Conservation (phyloP, 1,284 basidiomycete genomes). For the Cutaneotrichosporon sp. region DNA sequence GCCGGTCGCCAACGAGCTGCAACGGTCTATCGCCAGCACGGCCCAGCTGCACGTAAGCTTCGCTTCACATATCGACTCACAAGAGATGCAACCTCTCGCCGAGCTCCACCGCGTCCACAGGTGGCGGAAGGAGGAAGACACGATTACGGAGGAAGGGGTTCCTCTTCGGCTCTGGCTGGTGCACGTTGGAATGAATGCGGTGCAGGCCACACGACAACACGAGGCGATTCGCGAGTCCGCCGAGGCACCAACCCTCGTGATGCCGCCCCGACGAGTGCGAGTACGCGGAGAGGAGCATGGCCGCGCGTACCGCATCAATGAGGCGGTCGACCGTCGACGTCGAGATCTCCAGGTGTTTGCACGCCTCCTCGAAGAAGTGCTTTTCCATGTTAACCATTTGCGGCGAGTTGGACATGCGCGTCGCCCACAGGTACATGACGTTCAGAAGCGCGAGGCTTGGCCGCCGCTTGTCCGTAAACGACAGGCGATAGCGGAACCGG, state of each 20-base stretch:
- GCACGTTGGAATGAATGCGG: constrained; percentile 39
- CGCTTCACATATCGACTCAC: constrained; percentile 26
- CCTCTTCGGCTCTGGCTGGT: constrained; percentile 23
- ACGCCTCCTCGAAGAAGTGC: constrained; percentile 41
- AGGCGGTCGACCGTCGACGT: constrained; percentile 42
- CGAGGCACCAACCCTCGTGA: constrained; percentile 47
- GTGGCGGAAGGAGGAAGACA: constrained; percentile 40
- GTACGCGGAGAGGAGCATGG: constrained; percentile 44
- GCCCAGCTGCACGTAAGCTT: constrained; percentile 37
- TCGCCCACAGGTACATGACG: constrained; percentile 51
- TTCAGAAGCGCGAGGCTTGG: constrained; percentile 45
- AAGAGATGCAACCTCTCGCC: constrained; percentile 48
- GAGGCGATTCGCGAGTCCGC: constrained; percentile 38
- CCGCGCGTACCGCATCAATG: constrained; percentile 43
- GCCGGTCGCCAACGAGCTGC: constrained; percentile 41
- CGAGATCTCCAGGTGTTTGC: constrained; percentile 38
- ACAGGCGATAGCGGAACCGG: constrained; percentile 45
- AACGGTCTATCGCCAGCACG: constrained; percentile 41
- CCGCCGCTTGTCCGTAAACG: constrained; percentile 40
- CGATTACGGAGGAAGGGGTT: constrained; percentile 41
- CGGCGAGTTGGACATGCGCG: constrained; percentile 42
- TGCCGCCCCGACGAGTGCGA: constrained; percentile 44
- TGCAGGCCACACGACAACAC: constrained; percentile 47
- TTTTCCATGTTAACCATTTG: constrained; percentile 36
- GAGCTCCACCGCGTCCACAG: constrained; percentile 45